These are phyloP conservation scores for Curvularia verruculosa DNA, from an alignment of 2,329 filamentous ascomycete species.

Conservation along the genomic window DNA sequence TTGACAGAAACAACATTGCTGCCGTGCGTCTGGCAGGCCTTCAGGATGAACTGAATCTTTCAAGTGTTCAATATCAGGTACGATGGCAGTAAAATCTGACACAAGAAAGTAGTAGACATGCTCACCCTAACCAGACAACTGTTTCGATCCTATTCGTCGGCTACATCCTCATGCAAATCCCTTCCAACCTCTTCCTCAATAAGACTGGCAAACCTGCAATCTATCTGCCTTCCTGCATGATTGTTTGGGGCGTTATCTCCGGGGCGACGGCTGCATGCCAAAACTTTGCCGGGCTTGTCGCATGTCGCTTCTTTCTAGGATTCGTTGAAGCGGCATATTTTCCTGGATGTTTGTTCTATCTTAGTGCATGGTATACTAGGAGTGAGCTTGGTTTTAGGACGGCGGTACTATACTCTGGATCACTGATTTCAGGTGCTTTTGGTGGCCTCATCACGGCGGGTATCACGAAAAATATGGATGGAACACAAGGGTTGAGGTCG, in stretches of 20 bases:
- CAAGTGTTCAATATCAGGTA: conserved; percentile 66
- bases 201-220: conserved; percentile 48
- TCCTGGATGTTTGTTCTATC: conserved; percentile 67
- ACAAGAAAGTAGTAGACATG: not conserved
- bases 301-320: conserved; percentile 59
- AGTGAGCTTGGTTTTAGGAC: conserved; percentile 71
- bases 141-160: conserved; percentile 65
- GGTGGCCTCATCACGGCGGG: conserved; percentile 66
- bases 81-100: conserved; percentile 35
- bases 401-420: conserved; percentile 70
- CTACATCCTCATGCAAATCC: conserved; percentile 56
- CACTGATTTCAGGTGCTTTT: conserved; percentile 73
- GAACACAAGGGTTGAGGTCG: conserved; percentile 61
- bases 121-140: conserved; percentile 28
- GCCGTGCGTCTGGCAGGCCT: conserved; percentile 67
- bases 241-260: conserved; percentile 52
- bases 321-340: conserved; percentile 61
- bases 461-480: conserved; percentile 70
- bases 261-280: conserved; percentile 50
- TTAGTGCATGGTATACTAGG: conserved; percentile 71
- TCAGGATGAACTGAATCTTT: conserved; percentile 64
- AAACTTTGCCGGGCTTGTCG: conserved; percentile 55
- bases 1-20: conserved; percentile 70
- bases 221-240: conserved; percentile 51
- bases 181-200: conserved; percentile 56